Evolutionary conservation across 768 basidiomycete species (phyloP).

Genomic region (Thelephora ganbajun): DNA sequence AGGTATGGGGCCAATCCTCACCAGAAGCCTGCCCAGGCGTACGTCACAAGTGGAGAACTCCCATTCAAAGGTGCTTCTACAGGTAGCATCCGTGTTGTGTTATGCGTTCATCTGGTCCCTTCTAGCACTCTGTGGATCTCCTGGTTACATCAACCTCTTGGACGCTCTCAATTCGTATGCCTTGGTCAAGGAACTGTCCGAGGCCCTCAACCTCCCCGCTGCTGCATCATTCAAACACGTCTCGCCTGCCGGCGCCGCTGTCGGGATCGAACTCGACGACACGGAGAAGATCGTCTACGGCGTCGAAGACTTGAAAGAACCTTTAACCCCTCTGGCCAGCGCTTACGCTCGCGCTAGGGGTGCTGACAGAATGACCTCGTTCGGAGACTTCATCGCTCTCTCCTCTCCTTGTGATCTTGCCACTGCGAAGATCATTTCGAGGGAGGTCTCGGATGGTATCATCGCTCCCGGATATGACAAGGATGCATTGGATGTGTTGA

Average conservation of each 20-base stretch:
- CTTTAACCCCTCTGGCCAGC: constrained; percentile 75
- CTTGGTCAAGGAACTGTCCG: constrained; percentile 86
- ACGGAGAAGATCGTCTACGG: constrained; percentile 90
- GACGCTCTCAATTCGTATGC: constrained; percentile 97
- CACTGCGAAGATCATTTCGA: constrained; percentile 93
- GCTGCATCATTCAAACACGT: constrained; percentile 99
- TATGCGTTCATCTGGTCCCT: background rate
- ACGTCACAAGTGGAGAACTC: constrained; percentile 73
- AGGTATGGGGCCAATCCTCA: constrained; percentile 98
- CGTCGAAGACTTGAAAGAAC: constrained; percentile 87
- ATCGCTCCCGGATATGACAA: constrained; percentile 87
- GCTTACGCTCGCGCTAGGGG: constrained; percentile 96
- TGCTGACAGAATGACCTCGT: constrained; percentile 98
- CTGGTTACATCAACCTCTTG: constrained; percentile 96
- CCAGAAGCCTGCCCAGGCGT: constrained; percentile 97
- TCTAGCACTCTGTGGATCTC: constrained; percentile 83
- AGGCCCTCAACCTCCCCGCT: constrained; percentile 77
- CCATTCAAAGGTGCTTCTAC: constrained; percentile 74
- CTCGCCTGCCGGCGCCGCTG: constrained; percentile 93
- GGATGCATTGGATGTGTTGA: constrained; percentile 80
- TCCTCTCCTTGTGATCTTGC: constrained; percentile 87
- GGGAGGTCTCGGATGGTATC: constrained; percentile 97
- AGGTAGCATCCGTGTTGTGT: background rate
- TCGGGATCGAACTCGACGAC: constrained; percentile 72
- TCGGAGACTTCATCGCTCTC: constrained; percentile 96